Evolutionary conservation across 2,329 filamentous ascomycete genomes (phyloP).

Genomic region (Corinectria fuckeliana): DNA sequence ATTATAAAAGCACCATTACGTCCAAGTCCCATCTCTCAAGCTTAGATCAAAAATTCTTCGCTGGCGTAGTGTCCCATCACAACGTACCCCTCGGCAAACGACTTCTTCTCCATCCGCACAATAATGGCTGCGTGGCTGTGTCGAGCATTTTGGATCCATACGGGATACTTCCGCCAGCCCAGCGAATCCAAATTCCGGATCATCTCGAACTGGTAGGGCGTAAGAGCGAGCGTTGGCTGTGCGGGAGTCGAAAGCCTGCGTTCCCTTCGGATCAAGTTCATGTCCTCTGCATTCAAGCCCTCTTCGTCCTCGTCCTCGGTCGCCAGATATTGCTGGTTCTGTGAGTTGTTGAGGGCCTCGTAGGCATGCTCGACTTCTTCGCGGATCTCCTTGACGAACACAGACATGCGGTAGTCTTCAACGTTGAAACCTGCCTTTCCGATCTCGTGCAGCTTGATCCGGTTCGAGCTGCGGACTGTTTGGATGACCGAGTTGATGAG

Average conservation of each 20-base stretch:
- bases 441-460: constrained; percentile 78
- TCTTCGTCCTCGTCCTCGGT: constrained; percentile 56
- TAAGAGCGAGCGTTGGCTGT: constrained; percentile 77
- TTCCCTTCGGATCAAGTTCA: constrained; percentile 50
- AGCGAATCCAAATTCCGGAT: constrained; percentile 76
- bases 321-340: constrained; percentile 74
- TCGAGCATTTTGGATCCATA: constrained; percentile 77
- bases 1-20: background rate
- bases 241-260: constrained; percentile 51
- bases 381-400: constrained; percentile 77
- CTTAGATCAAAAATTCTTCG: constrained; percentile 67
- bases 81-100: constrained; percentile 76
- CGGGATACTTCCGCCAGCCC: constrained; percentile 69
- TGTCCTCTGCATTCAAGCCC: constrained; percentile 47
- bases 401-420: constrained; percentile 75
- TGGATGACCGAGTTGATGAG: constrained; percentile 80
- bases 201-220: constrained; percentile 83
- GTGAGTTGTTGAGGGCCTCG: constrained; percentile 72
- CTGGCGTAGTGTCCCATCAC: constrained; percentile 84
- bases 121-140: constrained; percentile 93
- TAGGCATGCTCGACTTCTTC: constrained; percentile 79
- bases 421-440: constrained; percentile 72
- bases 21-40: background rate
- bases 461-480: constrained; percentile 73
- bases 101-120: constrained; percentile 70